These are phyloP conservation scores for Parietaria judaica DNA, from an alignment of 306 rosid genomes.

Conservation along the genomic window DNA sequence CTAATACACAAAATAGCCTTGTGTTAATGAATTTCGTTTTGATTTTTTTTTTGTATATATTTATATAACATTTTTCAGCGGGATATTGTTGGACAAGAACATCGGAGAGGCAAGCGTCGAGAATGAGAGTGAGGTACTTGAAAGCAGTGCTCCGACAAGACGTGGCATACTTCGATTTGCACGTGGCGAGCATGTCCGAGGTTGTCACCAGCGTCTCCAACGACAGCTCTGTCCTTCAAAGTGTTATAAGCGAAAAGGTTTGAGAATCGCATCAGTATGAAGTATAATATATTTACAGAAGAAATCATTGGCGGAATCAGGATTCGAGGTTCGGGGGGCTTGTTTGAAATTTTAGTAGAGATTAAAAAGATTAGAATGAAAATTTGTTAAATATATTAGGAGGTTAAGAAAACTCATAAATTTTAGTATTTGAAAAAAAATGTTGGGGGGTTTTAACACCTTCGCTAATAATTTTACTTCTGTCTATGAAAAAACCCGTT, in stretches of 20 bases:
- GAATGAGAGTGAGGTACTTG: slow-evolving; percentile 76
- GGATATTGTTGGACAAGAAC: slow-evolving; percentile 99
- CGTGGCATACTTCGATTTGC: slow-evolving; percentile 84
- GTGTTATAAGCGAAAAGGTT: slow-evolving; percentile 82
- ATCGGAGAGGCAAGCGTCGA: slow-evolving; percentile 81
- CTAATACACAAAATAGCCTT: no score
- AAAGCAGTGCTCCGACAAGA: slow-evolving; percentile 86
- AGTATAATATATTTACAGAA: no score
- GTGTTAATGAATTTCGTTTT: background rate
- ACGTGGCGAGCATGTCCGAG: slow-evolving; percentile 84
- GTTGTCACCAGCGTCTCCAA: slow-evolving; percentile 78
- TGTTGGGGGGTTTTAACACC: no score
- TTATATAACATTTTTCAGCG: slow-evolving; percentile 28
- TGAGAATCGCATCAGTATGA: background rate
- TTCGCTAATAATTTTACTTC: no score
- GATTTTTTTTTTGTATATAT: background rate
- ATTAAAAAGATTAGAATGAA: no score
- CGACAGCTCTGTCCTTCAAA: slow-evolving; percentile 80
- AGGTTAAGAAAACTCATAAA: no score
- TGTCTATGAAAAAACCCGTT: no score
- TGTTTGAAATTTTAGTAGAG: no score
- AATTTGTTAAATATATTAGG: no score
- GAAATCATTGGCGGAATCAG: no score
- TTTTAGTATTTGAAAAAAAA: no score
- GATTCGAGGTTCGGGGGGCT: no score